A percentile compares a stretch with the other conserved stretches of the same genome.
Conservation (phyloP, 768 basidiomycete species). For the Strobilomyces confusus region DNA sequence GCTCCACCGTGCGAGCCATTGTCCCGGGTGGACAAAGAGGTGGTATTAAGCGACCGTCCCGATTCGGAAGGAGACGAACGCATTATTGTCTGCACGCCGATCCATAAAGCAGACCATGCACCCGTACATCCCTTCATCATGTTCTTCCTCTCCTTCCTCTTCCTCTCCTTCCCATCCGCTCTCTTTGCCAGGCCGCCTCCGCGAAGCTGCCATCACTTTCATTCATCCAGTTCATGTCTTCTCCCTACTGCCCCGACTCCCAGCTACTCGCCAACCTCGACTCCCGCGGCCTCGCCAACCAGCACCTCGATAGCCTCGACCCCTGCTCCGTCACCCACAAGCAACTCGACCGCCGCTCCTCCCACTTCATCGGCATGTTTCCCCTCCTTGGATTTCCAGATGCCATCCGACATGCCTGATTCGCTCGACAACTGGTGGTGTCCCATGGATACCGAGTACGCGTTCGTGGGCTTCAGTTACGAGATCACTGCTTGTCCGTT, state of each 20-base stretch:
- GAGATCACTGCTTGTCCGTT: conserved; percentile 61
- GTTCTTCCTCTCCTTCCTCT: conserved; percentile 1
- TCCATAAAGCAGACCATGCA: conserved; percentile 21
- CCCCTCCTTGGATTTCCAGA: conserved; percentile 44
- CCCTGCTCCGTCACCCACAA: too few relatives aligned
- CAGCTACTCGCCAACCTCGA: background rate
- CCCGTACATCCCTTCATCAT: conserved; percentile 3
- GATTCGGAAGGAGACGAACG: conserved; percentile 24
- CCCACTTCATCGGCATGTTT: conserved; percentile 26
- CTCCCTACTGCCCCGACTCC: background rate
- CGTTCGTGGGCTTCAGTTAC: conserved; percentile 75
- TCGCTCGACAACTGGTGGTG: conserved; percentile 63
- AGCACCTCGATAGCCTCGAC: too few relatives aligned
- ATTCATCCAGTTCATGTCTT: background rate
- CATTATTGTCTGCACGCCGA: background rate
- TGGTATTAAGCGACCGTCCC: conserved; percentile 26
- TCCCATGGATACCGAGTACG: conserved; percentile 57
- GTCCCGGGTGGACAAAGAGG: too few relatives aligned
- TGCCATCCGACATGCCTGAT: conserved; percentile 48
- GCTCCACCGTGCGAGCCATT: too few relatives aligned
- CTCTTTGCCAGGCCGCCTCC: conserved; percentile 14
- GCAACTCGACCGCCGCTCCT: background rate
- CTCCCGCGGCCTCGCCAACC: too few relatives aligned
- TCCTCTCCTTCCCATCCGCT: conserved; percentile 6
- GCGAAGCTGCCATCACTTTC: conserved; percentile 4